These are phyloP conservation scores for Fusarium longipes DNA, from an alignment of 2,329 filamentous ascomycete species.

Conservation along the genomic window DNA sequence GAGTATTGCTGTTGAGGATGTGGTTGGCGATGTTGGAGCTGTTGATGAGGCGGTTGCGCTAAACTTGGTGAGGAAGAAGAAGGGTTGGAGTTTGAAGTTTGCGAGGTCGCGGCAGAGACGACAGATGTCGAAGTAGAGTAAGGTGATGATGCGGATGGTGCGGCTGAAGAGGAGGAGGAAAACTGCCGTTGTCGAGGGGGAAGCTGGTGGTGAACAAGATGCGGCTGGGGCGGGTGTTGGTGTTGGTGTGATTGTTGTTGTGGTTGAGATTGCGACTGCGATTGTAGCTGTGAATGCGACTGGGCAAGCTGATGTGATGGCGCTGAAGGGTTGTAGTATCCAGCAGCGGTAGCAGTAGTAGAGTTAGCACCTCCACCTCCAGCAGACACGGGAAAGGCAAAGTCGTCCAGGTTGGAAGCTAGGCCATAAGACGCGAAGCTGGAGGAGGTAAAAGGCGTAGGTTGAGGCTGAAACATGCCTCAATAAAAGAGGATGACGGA, in stretches of 20 bases:
- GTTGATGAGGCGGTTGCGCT: constrained; percentile 32
- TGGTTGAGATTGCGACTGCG: constrained; percentile 11
- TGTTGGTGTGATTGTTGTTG: constrained; percentile 15
- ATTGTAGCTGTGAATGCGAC: constrained; percentile 29
- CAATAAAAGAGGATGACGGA: constrained; percentile 16
- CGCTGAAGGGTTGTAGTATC: constrained; percentile 4
- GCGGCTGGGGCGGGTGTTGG: constrained; percentile 5
- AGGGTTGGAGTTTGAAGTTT: constrained; percentile 28
- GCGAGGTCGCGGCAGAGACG: constrained; percentile 6
- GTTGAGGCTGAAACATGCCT: constrained; percentile 67
- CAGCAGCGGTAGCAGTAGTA: neutral
- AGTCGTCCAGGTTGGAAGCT: constrained; percentile 48
- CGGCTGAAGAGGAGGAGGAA: constrained; percentile 26
- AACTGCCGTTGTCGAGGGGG: constrained; percentile 32
- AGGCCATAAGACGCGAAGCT: constrained; percentile 57
- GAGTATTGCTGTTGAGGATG: constrained; percentile 22
- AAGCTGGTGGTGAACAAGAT: constrained; percentile 28
- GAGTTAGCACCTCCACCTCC: constrained; percentile 43
- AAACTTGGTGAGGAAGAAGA: constrained; percentile 36
- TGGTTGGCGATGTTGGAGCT: neutral
- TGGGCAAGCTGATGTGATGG: constrained; percentile 6
- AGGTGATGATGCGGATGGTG: constrained; percentile 28
- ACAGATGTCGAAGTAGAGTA: constrained; percentile 20
- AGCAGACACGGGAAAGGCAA: constrained; percentile 40
- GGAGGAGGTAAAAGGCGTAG: constrained; percentile 60